Evolutionary conservation across 805 yeast species (phyloP).

Genomic region (Saccharomycopsis guyanensis): DNA sequence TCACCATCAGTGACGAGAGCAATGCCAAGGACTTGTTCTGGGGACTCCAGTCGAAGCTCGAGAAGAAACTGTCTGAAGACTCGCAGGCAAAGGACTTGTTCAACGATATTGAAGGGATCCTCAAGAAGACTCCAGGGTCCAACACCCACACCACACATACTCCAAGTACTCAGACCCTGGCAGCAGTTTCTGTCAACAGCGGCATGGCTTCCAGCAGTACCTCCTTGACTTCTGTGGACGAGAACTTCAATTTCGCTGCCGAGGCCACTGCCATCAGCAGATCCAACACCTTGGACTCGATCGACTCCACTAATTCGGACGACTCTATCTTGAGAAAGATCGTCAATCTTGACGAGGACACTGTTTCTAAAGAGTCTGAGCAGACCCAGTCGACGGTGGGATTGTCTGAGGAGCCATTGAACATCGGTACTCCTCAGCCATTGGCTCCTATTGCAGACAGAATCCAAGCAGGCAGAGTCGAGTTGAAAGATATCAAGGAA

Average conservation of each 20-base stretch:
- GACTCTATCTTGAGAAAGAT: slow-evolving; percentile 14
- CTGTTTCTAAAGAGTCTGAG: no score
- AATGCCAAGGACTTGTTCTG: background rate
- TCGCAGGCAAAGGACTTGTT: slow-evolving; percentile 1
- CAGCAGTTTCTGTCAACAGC: background rate
- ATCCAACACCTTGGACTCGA: slow-evolving; percentile 12
- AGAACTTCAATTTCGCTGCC: background rate
- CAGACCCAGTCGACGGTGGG: background rate
- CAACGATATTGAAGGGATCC: slow-evolving; percentile 1
- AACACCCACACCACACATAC: background rate
- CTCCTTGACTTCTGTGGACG: slow-evolving; percentile 5
- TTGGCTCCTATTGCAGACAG: slow-evolving; percentile 14
- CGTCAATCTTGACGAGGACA: slow-evolving; percentile 16
- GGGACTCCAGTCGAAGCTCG: background rate
- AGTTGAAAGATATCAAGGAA: slow-evolving; percentile 17
- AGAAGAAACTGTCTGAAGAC: background rate
- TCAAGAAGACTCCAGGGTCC: background rate
- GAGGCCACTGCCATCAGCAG: background rate
- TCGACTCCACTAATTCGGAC: slow-evolving; percentile 9
- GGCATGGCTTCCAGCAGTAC: background rate
- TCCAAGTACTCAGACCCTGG: background rate
- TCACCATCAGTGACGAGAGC: slow-evolving; percentile 4
- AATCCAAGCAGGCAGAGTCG: slow-evolving; percentile 18
- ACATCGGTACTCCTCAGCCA: background rate
- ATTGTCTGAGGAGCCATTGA: no score